Evolutionary conservation across 163 green algal genomes (phyloP).

Genomic region (Scenedesmus sp.): DNA sequence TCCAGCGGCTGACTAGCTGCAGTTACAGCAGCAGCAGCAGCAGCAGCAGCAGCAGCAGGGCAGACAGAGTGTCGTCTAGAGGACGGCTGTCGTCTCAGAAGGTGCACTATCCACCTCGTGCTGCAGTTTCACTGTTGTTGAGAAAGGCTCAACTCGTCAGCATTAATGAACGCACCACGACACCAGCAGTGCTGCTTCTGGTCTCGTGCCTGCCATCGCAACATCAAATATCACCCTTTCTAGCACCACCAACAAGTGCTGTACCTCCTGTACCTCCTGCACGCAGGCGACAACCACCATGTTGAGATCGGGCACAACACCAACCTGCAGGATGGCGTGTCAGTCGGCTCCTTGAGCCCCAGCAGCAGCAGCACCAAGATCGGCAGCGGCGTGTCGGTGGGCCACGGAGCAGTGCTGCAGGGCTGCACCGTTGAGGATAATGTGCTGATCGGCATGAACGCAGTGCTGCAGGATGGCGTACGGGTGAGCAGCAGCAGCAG

Average conservation of each 20-base stretch:
- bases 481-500: constrained; percentile 59
- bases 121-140: background rate
- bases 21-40: background rate
- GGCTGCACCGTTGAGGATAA: constrained; percentile 92
- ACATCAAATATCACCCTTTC: background rate
- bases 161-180: background rate
- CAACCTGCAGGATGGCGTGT: constrained; percentile 95
- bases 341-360: constrained; percentile 85
- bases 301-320: constrained; percentile 88
- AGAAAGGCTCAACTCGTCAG: background rate
- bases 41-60: constrained; percentile 20
- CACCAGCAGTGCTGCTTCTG: background rate
- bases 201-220: background rate
- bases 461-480: constrained; percentile 87
- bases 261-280: background rate
- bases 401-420: constrained; percentile 85
- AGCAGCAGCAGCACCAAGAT: constrained; percentile 55
- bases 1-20: background rate
- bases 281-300: constrained; percentile 81
- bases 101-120: background rate
- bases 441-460: constrained; percentile 95
- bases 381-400: constrained; percentile 93
- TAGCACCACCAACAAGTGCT: background rate
- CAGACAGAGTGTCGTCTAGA: background rate
- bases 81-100: too few relatives aligned